These are phyloP conservation scores for Suhomyces sp. DNA, from an alignment of 805 yeast species.

Conservation along the genomic window DNA sequence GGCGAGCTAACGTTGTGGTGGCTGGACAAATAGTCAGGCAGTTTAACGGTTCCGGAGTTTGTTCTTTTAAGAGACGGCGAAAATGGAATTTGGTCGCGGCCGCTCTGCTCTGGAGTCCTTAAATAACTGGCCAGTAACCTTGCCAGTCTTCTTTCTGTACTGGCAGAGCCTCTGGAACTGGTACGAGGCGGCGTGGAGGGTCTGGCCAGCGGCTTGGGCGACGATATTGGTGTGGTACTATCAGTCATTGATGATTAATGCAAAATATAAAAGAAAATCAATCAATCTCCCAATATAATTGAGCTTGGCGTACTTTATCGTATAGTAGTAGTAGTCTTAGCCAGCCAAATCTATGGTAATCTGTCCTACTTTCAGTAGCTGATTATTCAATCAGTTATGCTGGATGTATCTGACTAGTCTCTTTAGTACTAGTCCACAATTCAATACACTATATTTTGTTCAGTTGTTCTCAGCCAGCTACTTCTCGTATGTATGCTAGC, in stretches of 20 bases:
- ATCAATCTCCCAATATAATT: neutral
- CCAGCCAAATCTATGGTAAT: no score
- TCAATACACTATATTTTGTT: no score
- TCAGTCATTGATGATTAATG: neutral
- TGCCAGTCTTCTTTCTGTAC: conserved; percentile 13
- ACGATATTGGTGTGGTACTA: conserved; percentile 26
- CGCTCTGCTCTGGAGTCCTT: conserved; percentile 35
- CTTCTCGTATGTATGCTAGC: neutral
- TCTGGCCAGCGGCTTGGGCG: conserved; percentile 34
- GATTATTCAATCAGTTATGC: no score
- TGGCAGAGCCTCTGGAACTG: conserved; percentile 1
- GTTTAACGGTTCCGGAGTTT: conserved; percentile 25
- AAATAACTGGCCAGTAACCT: conserved; percentile 29
- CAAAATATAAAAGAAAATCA: neutral
- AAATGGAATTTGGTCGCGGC: conserved; percentile 27
- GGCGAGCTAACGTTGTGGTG: conserved; percentile 29
- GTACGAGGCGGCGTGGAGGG: conserved; percentile 20
- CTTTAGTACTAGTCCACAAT: neutral
- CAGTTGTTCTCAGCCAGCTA: neutral
- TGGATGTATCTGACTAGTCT: no score
- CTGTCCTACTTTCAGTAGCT: no score
- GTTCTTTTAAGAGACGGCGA: conserved; percentile 40
- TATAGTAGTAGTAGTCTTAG: no score
- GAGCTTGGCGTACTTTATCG: no score
- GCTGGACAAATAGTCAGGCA: conserved; percentile 33